Evolutionary conservation across 345 rosid species (phyloP).

Genomic region (Cardamine resedifolia): DNA sequence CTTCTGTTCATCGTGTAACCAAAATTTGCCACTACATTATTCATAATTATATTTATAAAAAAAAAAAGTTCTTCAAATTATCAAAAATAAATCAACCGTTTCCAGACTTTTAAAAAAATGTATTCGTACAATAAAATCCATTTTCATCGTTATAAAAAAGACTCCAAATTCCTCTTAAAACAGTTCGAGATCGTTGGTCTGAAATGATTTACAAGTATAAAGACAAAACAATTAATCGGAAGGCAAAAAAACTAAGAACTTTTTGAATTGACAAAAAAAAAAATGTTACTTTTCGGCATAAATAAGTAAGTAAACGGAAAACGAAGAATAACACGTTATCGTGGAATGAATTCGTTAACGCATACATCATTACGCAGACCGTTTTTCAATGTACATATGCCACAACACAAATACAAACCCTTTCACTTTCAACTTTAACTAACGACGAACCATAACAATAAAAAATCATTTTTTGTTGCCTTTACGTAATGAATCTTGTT

Average conservation of each 20-base stretch:
- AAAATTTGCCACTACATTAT: neutral
- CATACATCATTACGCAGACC: neutral
- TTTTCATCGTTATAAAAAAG: no score
- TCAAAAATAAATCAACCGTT: neutral
- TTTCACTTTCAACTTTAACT: constrained; percentile 5
- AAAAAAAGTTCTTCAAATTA: no score
- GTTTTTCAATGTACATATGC: neutral
- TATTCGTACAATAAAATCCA: no score
- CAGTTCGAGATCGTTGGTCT: neutral
- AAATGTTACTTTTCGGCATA: neutral
- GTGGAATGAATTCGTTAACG: constrained; percentile 15
- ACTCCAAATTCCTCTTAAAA: no score
- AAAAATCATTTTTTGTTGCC: neutral
- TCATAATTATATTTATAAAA: neutral
- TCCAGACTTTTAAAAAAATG: neutral
- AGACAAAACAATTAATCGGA: neutral
- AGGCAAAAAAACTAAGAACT: neutral
- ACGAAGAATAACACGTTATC: constrained; percentile 25
- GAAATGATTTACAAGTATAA: neutral
- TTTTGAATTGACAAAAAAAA: neutral
- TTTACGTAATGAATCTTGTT: neutral
- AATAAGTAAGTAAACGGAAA: neutral
- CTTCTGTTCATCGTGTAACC: neutral
- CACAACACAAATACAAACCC: constrained; percentile 23
- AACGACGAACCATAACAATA: neutral